phyloP scores from a whole-genome alignment of 768 basidiomycete genomes.

The Boletus vinaceobasis region DNA sequence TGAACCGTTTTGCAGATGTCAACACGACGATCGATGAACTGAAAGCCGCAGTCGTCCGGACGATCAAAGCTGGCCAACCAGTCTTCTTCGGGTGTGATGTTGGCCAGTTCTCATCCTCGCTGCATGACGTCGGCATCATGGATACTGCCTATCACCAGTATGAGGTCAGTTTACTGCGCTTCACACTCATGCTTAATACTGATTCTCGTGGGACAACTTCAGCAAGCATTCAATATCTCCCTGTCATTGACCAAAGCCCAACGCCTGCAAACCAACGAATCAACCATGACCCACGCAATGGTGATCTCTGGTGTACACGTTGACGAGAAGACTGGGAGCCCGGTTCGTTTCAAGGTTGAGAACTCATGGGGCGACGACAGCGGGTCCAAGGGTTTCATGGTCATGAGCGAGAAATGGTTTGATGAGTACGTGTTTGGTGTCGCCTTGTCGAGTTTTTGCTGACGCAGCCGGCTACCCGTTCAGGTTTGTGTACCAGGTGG shows the following conservation, averaged over 20 bases:
- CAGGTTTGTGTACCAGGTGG: constrained; percentile 91
- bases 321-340: constrained; percentile 61
- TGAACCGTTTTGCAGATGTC: constrained; percentile 54
- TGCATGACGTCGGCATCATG: constrained; percentile 69
- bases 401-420: constrained; percentile 94
- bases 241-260: constrained; percentile 82
- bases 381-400: constrained; percentile 84
- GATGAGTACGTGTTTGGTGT: constrained; percentile 57
- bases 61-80: constrained; percentile 83
- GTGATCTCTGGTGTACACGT: constrained; percentile 92
- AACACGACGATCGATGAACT: constrained; percentile 82
- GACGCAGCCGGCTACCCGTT: not conserved
- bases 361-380: constrained; percentile 86
- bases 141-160: constrained; percentile 80
- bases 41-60: constrained; percentile 78
- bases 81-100: constrained; percentile 98
- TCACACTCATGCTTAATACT: not conserved
- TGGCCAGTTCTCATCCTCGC: constrained; percentile 73
- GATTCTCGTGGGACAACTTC: constrained; percentile 1
- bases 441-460: not conserved
- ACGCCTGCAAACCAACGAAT: constrained; percentile 78
- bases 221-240: constrained; percentile 82
- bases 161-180: constrained; percentile 44
- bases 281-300: constrained; percentile 86
- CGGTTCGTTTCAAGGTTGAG: constrained; percentile 93